Conservation (phyloP, 257 asterid genomes). For the Gentiana macrophylla region DNA sequence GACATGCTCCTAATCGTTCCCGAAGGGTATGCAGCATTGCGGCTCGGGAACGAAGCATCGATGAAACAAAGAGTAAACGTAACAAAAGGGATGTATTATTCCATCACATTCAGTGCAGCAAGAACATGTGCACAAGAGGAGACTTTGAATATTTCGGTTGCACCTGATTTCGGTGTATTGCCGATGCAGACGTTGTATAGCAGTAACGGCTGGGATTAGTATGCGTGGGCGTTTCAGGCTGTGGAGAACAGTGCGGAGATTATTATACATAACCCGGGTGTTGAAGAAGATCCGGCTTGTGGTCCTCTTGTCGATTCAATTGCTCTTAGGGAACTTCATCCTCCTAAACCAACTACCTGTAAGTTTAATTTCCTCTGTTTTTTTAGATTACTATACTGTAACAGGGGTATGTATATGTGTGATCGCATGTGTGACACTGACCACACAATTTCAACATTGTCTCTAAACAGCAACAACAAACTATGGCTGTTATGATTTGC, state of each 20-base stretch:
- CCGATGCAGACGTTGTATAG: slow-evolving; percentile 85
- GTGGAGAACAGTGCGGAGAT: slow-evolving; percentile 27
- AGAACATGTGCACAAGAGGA: slow-evolving; percentile 94
- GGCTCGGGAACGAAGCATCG: slow-evolving; percentile 92
- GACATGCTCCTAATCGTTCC: slow-evolving; percentile 93
- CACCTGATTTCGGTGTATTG: slow-evolving; percentile 69
- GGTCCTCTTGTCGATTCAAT: slow-evolving; percentile 85
- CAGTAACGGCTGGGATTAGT: slow-evolving; percentile 92
- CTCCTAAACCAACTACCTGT: slow-evolving; percentile 76
- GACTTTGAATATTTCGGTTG: slow-evolving; percentile 56
- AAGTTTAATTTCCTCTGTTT: slow-evolving; percentile 16
- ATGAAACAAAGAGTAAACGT: slow-evolving; percentile 58
- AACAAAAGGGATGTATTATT: slow-evolving; percentile 64
- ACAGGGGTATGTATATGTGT: no score
- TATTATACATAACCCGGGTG: slow-evolving; percentile 80
- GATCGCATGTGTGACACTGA: no score
- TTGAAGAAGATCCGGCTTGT: slow-evolving; percentile 91
- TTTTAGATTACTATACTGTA: background rate
- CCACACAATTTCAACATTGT: no score
- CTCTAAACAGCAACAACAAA: no score
- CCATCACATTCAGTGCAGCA: slow-evolving; percentile 86
- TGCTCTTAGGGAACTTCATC: slow-evolving; percentile 65
- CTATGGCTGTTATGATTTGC: no score
- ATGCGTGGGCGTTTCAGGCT: slow-evolving; percentile 81
- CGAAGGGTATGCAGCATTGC: slow-evolving; percentile 80